Percentiles rank a stretch among this genome's conserved stretches.
These are phyloP conservation scores for Xylaria sp. DNA, from an alignment of 2,329 filamentous ascomycete species.

Conservation along the genomic window DNA sequence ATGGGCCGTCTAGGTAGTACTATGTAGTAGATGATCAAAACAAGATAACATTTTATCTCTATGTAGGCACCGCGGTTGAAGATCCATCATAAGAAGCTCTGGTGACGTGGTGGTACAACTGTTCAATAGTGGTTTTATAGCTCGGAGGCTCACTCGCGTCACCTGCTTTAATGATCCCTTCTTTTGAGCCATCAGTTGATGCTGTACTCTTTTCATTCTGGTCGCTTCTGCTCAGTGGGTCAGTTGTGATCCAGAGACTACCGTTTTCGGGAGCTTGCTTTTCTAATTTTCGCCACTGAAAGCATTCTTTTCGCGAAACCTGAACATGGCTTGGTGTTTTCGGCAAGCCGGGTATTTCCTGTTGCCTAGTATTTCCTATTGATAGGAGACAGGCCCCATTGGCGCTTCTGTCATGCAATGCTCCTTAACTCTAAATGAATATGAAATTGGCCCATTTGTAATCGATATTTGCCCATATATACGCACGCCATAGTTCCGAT, in stretches of 20 bases:
- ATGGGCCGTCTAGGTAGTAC: background rate
- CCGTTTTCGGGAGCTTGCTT: too few species aligned
- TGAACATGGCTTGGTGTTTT: background rate
- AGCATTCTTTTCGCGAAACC: background rate
- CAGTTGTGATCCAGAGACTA: background rate
- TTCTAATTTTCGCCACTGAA: background rate
- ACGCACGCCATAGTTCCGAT: slow-evolving; percentile 29
- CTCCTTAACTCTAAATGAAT: background rate
- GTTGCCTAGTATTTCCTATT: background rate
- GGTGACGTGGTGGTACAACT: slow-evolving; percentile 16
- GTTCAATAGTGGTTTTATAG: slow-evolving; percentile 17
- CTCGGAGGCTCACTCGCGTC: background rate
- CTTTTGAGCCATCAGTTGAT: background rate
- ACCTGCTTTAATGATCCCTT: background rate
- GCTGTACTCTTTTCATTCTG: too few species aligned
- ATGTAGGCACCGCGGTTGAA: background rate
- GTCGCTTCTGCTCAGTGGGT: background rate
- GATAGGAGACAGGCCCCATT: background rate
- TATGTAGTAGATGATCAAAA: background rate
- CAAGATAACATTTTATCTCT: background rate
- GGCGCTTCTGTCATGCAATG: slow-evolving; percentile 3
- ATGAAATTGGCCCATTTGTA: slow-evolving; percentile 26
- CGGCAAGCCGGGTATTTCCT: background rate
- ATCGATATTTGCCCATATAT: slow-evolving; percentile 27
- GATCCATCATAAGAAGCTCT: background rate